Base-by-base conservation (phyloP, 257 asterid species). In the Nicotiana attenuata region DNA sequence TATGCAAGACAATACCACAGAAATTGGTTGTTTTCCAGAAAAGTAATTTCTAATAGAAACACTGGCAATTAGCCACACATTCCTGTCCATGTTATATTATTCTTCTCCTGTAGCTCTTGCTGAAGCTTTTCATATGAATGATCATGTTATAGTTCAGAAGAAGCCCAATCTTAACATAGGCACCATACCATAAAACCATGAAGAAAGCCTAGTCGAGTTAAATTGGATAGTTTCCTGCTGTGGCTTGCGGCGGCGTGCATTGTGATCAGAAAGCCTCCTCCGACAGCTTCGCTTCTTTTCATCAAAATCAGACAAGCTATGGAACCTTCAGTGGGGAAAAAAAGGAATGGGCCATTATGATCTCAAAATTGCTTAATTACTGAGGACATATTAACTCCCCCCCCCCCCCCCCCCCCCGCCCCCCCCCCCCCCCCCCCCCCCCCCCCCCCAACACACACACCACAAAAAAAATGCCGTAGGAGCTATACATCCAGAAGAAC, bases 211-310 rank as follows among this genome's bases (percentile, higher is more conserved):
- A 7, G 94, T 35, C 4, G 97, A 87, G 82, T 84, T 86, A 87
- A 89, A 90, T 61, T 87, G 93, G 60, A 90, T 79, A 5, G 92
- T 83, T 73, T 95, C 97, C 85, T 88, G 94, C 76, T 87, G 93
- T 29, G 98, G 97, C 88, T 93, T 95, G 83, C 99, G 93, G 77
- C 98, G 97, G n/a, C 98, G 88, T 60, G 97, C 94, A 86, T 95
- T 95, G 83, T 95, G 99, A 89, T 95, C 97, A 82, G 92, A 89
- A 65, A 95, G 97, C 83, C 97, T 87, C 82, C 93, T 90, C 53
- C 98, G 87, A 85, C 98, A 95, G 88, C 99, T 95, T 77, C 98
- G 91, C 89, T 95, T 95, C 88, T 87, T 93, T 10, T 91, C 97
- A 69, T 95, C 98, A 85, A 95, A 95, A 33, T 93, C 98, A 8